Evolutionary conservation across 176 grass and related monocot species (phyloP).

Genomic region (Carex parvula): DNA sequence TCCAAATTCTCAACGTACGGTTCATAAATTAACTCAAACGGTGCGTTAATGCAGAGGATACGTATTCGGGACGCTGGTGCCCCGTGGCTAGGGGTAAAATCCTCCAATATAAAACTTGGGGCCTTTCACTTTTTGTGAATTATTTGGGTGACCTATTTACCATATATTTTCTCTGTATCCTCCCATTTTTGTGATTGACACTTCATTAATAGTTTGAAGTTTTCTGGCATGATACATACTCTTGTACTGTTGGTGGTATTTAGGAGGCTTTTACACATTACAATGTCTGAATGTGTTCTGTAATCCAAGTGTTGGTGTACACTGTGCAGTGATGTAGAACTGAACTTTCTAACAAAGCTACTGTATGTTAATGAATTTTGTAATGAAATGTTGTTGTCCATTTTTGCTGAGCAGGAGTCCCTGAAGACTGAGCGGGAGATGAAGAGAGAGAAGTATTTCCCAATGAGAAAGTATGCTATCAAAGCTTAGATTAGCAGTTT

Average conservation of each 20-base stretch:
- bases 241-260: not conserved
- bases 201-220: not conserved
- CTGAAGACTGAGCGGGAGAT: slow-evolving; percentile 64
- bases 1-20: too few relatives aligned
- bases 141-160: not conserved
- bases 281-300: not conserved
- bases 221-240: not conserved
- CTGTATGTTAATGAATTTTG: not conserved
- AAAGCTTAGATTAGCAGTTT: slow-evolving; percentile 52
- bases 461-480: slow-evolving; percentile 75
- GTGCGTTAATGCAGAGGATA: too few relatives aligned
- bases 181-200: not conserved
- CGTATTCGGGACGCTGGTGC: too few relatives aligned
- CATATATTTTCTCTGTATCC: not conserved
- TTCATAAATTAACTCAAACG: too few relatives aligned
- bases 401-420: slow-evolving; percentile 33
- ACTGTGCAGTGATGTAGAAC: not conserved
- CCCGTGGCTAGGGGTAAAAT: too few relatives aligned
- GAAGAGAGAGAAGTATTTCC: slow-evolving; percentile 73
- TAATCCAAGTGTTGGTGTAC: not conserved
- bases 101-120: not conserved
- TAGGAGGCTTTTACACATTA: not conserved
- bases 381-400: not conserved
- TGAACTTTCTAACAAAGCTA: not conserved
- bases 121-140: not conserved